These are phyloP conservation scores for Spathaspora gorwiae DNA, from an alignment of 805 yeast genomes.

Conservation along the genomic window DNA sequence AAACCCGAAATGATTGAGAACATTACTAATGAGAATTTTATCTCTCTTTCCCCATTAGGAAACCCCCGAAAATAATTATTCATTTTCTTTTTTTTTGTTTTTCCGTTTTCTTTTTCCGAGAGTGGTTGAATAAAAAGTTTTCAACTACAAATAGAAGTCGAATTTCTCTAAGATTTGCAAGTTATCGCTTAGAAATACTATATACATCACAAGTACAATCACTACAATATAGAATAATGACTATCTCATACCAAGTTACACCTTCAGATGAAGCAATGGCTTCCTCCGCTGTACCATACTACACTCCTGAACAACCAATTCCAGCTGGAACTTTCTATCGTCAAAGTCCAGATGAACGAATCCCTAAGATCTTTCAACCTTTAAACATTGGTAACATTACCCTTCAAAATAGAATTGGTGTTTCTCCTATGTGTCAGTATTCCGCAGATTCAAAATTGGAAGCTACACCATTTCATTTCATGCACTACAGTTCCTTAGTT, in stretches of 20 bases:
- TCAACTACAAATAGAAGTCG: background rate
- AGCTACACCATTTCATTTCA: conserved; percentile 43
- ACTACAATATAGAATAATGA: background rate
- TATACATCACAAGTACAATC: background rate
- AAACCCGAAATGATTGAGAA: background rate
- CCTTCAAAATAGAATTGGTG: conserved; percentile 49
- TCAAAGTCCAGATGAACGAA: conserved; percentile 10
- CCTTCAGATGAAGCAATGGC: conserved; percentile 6
- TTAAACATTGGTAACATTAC: conserved; percentile 34
- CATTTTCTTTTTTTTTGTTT: background rate
- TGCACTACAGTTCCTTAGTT: conserved; percentile 47
- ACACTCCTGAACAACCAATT: conserved; percentile 26
- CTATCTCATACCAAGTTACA: background rate
- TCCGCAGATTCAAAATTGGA: conserved; percentile 36
- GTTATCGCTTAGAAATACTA: background rate
- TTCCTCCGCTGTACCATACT: conserved; percentile 15
- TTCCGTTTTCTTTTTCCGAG: background rate
- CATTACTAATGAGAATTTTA: background rate
- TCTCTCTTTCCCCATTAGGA: background rate
- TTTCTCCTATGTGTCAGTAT: conserved; percentile 55
- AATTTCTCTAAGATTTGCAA: background rate
- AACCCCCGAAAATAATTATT: background rate
- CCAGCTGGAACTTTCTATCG: conserved; percentile 30
- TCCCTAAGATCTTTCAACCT: conserved; percentile 42
- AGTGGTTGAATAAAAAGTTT: no score